Base-by-base conservation (phyloP, 2,329 filamentous ascomycete species). In the Ophiostoma sp. region DNA sequence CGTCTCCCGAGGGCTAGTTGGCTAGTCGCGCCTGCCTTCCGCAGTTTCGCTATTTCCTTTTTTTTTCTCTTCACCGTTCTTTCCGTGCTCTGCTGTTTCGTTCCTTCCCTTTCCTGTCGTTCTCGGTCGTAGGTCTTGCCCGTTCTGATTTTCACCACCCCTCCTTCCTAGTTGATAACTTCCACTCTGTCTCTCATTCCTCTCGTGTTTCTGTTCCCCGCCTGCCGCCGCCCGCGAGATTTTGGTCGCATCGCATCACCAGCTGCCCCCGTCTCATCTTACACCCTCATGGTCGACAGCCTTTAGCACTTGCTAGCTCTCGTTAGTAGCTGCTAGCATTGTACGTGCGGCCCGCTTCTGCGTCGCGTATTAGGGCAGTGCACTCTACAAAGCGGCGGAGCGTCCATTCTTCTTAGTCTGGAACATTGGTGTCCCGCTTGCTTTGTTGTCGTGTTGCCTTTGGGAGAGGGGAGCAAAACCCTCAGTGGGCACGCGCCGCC, bases 41-140 rank as follows among this genome's bases (percentile, higher is more conserved):
- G 40, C 14, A 63, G 60, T 27, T 40, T 63, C 60, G 60, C 40
- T 42, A 42, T 63, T 64, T 64, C 41, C 63, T 36, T 47, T 64
- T 45, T 64, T 36, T 52, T 65, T 65, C 52, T 65, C 64, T 65
- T 65, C 64, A 65, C 44, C 64, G 63, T 64, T 64, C 47, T 64
- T 64, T 63, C 41, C 42, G 36, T n/a, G 4, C 44, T 44, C 7
- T 18, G 40, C 7, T 38, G 63, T 47, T 41, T 64, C 9, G 63
- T 38, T 38, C 40, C 42, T 64, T 64, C 63, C 55, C 63, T 64
- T 11, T 36, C 12, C n/a, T 45, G 63, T 64, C 42, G 42, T 41
- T 64, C 14, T 64, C 42, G 63, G 42, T 36, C 63, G 14, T 36
- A 7, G 41, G 42, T 44, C 42, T 18, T 38, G 45, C 41, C 41